A percentile compares a stretch with the other conserved stretches of the same genome.
Conservation (phyloP, 2,329 filamentous ascomycete species). For the Mariannaea elegans region DNA sequence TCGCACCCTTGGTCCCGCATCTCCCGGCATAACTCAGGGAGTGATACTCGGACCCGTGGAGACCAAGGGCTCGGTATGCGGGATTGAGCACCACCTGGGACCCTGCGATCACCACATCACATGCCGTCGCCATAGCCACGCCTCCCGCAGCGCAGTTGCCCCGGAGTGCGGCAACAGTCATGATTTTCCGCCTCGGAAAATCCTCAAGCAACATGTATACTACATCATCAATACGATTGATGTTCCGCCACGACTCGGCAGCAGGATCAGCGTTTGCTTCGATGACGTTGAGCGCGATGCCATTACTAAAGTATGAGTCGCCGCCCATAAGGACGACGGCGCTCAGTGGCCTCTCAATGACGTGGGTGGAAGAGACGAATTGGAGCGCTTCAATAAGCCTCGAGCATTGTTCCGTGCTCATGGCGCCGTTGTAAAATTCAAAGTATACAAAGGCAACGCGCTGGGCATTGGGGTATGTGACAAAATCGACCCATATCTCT, state of each 20-base stretch:
- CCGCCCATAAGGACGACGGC: conserved; percentile 26
- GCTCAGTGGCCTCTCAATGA: conserved; percentile 5
- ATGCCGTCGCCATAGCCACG: conserved; percentile 27
- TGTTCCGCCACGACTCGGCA: conserved; percentile 20
- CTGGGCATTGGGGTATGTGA: background rate
- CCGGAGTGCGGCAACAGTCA: conserved; percentile 22
- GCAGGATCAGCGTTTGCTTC: conserved; percentile 23
- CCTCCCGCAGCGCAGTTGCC: conserved; percentile 30
- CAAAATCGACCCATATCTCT: conserved; percentile 8
- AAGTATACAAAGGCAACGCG: conserved; percentile 26
- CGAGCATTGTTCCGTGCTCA: conserved; percentile 27
- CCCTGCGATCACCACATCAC: conserved; percentile 24
- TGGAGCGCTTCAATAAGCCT: conserved; percentile 25
- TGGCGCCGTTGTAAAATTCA: conserved; percentile 29
- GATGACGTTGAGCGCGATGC: conserved; percentile 29
- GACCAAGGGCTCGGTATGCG: conserved; percentile 25
- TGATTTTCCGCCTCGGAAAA: background rate
- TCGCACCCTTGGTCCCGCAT: background rate
- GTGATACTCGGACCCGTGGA: conserved; percentile 29
- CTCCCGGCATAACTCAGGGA: conserved; percentile 19
- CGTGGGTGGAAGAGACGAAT: conserved; percentile 1
- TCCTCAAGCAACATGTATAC: conserved; percentile 8
- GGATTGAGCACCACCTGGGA: conserved; percentile 27
- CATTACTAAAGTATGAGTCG: conserved; percentile 30
- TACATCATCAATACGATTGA: conserved; percentile 8